These are phyloP conservation scores for Cystobasidium ongulense DNA, from an alignment of 768 basidiomycete genomes.

Conservation along the genomic window DNA sequence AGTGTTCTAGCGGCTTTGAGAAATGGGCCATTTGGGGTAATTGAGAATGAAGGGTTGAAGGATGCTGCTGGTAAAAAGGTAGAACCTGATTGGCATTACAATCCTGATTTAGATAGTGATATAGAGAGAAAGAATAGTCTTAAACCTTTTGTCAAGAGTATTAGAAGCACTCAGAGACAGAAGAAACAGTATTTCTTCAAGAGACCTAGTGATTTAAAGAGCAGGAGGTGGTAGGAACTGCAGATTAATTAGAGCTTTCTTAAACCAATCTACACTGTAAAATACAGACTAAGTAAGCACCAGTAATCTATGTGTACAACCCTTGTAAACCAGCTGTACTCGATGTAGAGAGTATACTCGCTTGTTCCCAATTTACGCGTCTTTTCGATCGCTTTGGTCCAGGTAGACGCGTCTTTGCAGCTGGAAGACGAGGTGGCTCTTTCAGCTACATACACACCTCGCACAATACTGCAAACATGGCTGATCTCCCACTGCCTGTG, in stretches of 20 bases:
- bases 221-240: not conserved
- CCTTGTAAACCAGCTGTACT: not conserved
- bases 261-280: not conserved
- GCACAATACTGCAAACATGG: not conserved
- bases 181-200: constrained; percentile 32
- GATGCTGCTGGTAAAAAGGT: constrained; percentile 30
- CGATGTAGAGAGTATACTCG: not conserved
- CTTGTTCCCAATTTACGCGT: not conserved
- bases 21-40: constrained; percentile 32
- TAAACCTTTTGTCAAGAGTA: constrained; percentile 30
- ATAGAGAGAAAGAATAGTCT: constrained; percentile 13
- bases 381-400: not conserved
- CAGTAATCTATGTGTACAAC: not conserved
- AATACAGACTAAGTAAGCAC: not conserved
- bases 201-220: not conserved
- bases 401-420: not conserved
- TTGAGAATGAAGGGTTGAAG: constrained; percentile 16
- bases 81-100: constrained; percentile 26
- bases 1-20: not conserved
- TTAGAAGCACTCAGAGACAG: constrained; percentile 9
- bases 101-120: constrained; percentile 17
- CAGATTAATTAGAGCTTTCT: not conserved
- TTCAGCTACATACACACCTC: not conserved
- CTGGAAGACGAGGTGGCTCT: not conserved
- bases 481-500: not conserved